These are phyloP conservation scores for Somion occarium DNA, from an alignment of 1,284 basidiomycete genomes.

Conservation along the genomic window DNA sequence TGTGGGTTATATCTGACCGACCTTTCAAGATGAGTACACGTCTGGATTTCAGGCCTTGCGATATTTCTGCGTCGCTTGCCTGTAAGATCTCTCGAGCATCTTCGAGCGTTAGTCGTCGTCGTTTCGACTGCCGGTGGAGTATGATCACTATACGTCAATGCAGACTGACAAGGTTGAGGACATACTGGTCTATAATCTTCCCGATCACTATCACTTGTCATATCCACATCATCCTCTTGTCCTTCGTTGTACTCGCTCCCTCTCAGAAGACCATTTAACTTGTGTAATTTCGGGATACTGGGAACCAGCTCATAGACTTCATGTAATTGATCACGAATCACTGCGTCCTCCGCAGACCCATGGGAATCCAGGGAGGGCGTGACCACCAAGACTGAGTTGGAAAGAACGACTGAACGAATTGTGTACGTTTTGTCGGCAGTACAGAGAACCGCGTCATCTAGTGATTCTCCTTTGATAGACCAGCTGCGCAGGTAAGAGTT, in stretches of 20 bases:
- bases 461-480: slow-evolving; percentile 73
- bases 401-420: slow-evolving; percentile 78
- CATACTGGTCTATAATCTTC: background rate
- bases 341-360: slow-evolving; percentile 32
- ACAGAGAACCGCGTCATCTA: slow-evolving; percentile 87
- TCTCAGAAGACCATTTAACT: slow-evolving; percentile 54
- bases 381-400: slow-evolving; percentile 79
- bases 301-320: slow-evolving; percentile 78
- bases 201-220: slow-evolving; percentile 27
- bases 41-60: slow-evolving; percentile 54
- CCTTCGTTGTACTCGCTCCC: slow-evolving; percentile 65
- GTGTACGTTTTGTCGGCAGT: slow-evolving; percentile 75
- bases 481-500: slow-evolving; percentile 38
- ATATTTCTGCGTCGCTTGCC: slow-evolving; percentile 72
- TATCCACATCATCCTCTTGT: slow-evolving; percentile 36
- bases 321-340: slow-evolving; percentile 68
- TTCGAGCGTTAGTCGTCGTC: slow-evolving; percentile 46
- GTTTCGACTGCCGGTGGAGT: slow-evolving; percentile 22
- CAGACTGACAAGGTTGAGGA: background rate
- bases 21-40: slow-evolving; percentile 73
- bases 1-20: slow-evolving; percentile 22
- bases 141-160: too few species aligned
- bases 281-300: slow-evolving; percentile 67
- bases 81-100: slow-evolving; percentile 66
- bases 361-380: slow-evolving; percentile 43